Conservation (phyloP, 345 rosid genomes). For the Trapa bicornis region DNA sequence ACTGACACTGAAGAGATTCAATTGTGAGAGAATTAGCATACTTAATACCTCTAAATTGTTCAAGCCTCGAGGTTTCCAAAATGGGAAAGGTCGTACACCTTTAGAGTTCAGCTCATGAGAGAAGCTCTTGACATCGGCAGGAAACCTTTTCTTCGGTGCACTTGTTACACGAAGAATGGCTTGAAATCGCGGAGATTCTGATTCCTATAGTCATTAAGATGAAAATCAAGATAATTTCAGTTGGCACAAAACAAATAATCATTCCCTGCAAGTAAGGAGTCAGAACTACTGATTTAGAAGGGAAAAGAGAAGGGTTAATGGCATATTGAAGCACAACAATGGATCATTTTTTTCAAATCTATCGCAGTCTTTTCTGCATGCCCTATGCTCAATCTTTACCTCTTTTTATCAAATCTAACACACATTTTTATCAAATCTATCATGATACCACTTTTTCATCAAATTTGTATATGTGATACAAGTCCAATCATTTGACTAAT, state of each 20-base stretch:
- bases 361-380: no score
- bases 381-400: no score
- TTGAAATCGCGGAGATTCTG: conserved; percentile 98
- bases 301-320: conserved; percentile 4
- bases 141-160: conserved; percentile 92
- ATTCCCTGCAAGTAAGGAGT: neutral
- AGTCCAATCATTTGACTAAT: no score
- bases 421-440: no score
- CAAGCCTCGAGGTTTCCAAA: conserved; percentile 84
- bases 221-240: neutral
- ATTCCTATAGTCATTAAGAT: conserved; percentile 52
- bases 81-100: conserved; percentile 94
- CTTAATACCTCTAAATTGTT: conserved; percentile 73
- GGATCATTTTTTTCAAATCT: no score
- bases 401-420: no score
- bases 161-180: conserved; percentile 92
- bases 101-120: conserved; percentile 97
- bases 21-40: conserved; percentile 1
- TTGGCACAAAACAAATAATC: neutral
- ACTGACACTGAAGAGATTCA: conserved; percentile 4
- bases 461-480: no score
- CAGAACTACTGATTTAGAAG: neutral
- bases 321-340: no score
- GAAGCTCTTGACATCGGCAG: conserved; percentile 93
- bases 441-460: no score